A percentile compares a stretch with the other conserved stretches of the same genome.
Conservation (phyloP, 139 green algal species). For the Chlorella sp. region DNA sequence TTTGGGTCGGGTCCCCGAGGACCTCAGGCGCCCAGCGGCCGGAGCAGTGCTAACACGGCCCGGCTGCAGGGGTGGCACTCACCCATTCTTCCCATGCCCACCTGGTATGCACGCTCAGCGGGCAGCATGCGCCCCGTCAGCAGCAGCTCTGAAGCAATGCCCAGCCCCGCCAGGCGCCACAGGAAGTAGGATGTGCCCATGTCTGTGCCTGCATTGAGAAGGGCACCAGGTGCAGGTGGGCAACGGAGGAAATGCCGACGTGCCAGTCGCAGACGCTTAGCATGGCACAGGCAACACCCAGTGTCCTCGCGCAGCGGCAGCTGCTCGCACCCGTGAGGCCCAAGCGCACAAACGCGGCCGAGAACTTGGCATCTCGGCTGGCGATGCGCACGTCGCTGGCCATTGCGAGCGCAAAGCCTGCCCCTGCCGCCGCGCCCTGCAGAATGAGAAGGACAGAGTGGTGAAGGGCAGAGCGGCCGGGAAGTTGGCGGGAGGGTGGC, state of each 20-base stretch:
- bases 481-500: no score
- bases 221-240: no score
- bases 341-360: slow-evolving; percentile 43
- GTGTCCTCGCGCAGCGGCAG: no score
- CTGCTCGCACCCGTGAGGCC: slow-evolving; percentile 35
- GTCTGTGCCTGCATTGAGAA: slow-evolving; percentile 34
- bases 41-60: no score
- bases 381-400: slow-evolving; percentile 43
- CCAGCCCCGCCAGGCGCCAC: slow-evolving; percentile 37
- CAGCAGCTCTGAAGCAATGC: slow-evolving; percentile 40
- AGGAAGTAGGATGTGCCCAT: slow-evolving; percentile 50
- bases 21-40: no score
- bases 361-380: slow-evolving; percentile 16
- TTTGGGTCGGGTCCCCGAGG: no score
- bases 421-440: slow-evolving; percentile 35
- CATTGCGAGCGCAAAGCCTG: slow-evolving; percentile 40
- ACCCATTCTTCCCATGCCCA: not conserved
- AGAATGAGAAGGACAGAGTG: no score
- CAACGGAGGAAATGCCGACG: no score
- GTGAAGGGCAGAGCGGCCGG: no score
- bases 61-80: no score
- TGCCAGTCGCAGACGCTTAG: no score
- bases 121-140: slow-evolving; percentile 42
- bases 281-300: no score
- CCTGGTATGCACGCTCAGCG: slow-evolving; percentile 39